Base-by-base conservation (phyloP, 768 basidiomycete genomes). In the Pholiota microspora region DNA sequence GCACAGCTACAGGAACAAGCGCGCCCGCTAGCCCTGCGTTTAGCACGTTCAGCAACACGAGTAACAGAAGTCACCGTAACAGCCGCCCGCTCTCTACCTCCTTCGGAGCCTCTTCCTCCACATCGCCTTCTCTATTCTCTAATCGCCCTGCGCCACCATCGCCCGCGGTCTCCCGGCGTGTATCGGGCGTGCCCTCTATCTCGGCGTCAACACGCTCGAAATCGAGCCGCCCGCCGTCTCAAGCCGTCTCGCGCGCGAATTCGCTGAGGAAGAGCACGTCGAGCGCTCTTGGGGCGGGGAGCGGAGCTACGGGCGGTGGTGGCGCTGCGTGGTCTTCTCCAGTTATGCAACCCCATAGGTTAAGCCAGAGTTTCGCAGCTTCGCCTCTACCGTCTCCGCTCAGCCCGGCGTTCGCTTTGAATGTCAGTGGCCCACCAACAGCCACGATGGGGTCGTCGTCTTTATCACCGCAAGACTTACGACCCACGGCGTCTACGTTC, bases 111-210 rank as follows among this genome's bases (percentile, higher is more conserved):
- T 21, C 36, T 8, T 13, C 36, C 21, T 16, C n/a, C 40, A n/a
- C 21, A 7, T 51, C 59, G 55, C 58, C 60, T 2, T 56, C 56
- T 0, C 49, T 68, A 21, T 58, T 57, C 44, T 62, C 78, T 73
- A 57, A 73, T 72, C 81, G 85, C 4, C 84, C 83, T 29, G 85
- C 85, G 0, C 85, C 85, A 0, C 80, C 80, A 3, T 85, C 83
- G 1, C 85, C 84, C 13, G 80, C 74, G 0, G 53, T 74, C 4
- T 82, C 82, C 0, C 77, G 82, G 31, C 73, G 77, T 23, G 59
- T 73, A 4, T 76, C 76, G 45, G 59, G 71, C 66, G 49, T 67
- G 40, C 69, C 67, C 2, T 77, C 78, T 5, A 23, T 54, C 34
- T 48, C 65, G 31, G 16, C 49, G 32, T 57, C 59, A 3, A 57